Base-by-base conservation (phyloP, 345 rosid species). In the Citrus australasica region DNA sequence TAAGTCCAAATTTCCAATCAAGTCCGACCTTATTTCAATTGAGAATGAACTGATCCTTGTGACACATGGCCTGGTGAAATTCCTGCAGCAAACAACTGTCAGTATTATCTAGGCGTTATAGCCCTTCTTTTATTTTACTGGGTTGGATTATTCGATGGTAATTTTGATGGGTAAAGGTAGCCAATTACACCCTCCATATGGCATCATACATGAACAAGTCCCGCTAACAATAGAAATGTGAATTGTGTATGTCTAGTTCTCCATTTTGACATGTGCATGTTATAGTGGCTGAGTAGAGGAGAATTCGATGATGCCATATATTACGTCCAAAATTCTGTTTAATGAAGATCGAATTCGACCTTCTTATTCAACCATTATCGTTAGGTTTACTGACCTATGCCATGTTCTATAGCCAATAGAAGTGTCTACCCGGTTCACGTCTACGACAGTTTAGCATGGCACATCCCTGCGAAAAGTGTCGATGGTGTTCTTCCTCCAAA, bases 21-120 rank as follows among this genome's bases (percentile, higher is more conserved):
- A 46, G 14, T 9, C 48, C 0, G 2, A 3, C 17, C 17, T 11
- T 46, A 13, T 46, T 46, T 46, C 5, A 46, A 46, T 11, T 11
- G 1, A 46, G 17, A 46, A 46, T 0, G 5, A 13, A 0, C 1
- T 4, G 1, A 46, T 13, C 51, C 5, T 46, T 3, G 17, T 13
- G 17, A 46, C 5, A 46, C 17, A 2, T 13, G 17, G 5, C 17
- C 17, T 46, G 1, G 5, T 46, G 5, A 46, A 11, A 46, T 46
- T 1, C 4, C 5, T 0, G 0, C 17, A 11, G 5, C 51, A 46
- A 46, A 11, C 51, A 46, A 11, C 0, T 46, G 51, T 46, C 1
- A 46, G 51, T 46, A 3, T 13, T 0, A 46, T 46, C 5, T 46
- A 13, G 27, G 68, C 4, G 7, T 17, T 58, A 55, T 22, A 25